These are phyloP conservation scores for Bauhinia variegata DNA, from an alignment of 306 rosid species.

Conservation along the genomic window DNA sequence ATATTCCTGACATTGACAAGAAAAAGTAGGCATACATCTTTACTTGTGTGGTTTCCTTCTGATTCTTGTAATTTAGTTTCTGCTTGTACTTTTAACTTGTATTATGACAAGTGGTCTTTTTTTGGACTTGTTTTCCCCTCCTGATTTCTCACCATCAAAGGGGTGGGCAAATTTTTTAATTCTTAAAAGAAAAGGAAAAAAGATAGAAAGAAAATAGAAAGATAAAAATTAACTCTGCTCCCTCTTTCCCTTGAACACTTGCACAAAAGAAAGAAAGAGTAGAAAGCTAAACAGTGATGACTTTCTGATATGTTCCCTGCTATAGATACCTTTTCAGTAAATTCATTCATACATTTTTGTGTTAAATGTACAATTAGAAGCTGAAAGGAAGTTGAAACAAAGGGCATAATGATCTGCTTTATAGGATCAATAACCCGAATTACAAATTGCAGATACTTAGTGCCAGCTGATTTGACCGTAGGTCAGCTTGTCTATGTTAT, in stretches of 20 bases:
- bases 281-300: background rate
- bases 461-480: constrained; percentile 55
- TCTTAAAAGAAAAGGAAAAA: no score
- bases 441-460: constrained; percentile 42
- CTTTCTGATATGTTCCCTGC: background rate
- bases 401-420: background rate
- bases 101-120: background rate
- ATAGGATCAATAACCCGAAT: background rate
- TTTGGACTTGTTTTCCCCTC: no score
- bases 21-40: constrained; percentile 46
- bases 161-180: background rate
- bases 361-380: background rate
- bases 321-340: background rate
- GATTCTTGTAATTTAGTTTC: background rate
- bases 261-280: background rate
- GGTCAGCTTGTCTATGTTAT: constrained; percentile 59
- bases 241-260: background rate
- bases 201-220: background rate
- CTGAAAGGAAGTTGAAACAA: background rate
- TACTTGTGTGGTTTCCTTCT: constrained; percentile 6
- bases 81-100: background rate
- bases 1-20: constrained; percentile 57
- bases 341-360: background rate
- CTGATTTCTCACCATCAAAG: background rate
- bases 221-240: background rate